Conservation (phyloP, 495 filamentous ascomycete species). For the Melanomma pulvis-pyrius region DNA sequence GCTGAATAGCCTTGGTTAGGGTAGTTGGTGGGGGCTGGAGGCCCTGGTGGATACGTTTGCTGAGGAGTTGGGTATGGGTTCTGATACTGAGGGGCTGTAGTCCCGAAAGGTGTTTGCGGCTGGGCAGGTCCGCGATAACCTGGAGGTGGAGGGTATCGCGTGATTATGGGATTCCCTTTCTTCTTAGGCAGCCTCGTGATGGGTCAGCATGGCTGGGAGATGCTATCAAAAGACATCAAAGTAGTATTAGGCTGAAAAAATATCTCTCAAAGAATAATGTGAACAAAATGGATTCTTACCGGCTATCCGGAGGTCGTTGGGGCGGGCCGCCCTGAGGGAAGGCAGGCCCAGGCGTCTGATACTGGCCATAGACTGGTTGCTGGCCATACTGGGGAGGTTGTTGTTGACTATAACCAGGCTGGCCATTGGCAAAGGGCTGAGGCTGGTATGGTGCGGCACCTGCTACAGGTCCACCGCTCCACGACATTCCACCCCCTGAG, state of each 20-base stretch:
- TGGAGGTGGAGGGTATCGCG: conserved; percentile 46
- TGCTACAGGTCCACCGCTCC: conserved; percentile 30
- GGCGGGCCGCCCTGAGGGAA: conserved; percentile 34
- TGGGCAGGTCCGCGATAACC: conserved; percentile 43
- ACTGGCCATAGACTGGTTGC: conserved; percentile 26
- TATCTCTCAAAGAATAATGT: neutral
- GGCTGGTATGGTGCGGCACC: conserved; percentile 33
- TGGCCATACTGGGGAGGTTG: conserved; percentile 32
- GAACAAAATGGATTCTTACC: conserved; percentile 29
- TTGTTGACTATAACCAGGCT: conserved; percentile 24
- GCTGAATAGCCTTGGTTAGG: conserved; percentile 21
- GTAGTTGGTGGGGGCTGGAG: conserved; percentile 24
- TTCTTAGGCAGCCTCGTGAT: conserved; percentile 37
- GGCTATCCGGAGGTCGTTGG: conserved; percentile 27
- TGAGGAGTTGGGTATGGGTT: conserved; percentile 29
- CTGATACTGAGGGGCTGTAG: conserved; percentile 10
- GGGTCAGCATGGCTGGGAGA: conserved; percentile 7
- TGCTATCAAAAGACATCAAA: neutral
- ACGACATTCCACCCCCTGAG: conserved; percentile 29
- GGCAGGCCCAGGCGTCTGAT: conserved; percentile 14
- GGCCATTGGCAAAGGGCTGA: conserved; percentile 18
- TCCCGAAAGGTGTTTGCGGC: conserved; percentile 19
- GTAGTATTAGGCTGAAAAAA: neutral
- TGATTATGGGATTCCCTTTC: conserved; percentile 49
- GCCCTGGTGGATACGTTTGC: conserved; percentile 30